Evolutionary conservation across 2,329 filamentous ascomycete species (phyloP).

Genomic region (Sarocladiaceae sp.): DNA sequence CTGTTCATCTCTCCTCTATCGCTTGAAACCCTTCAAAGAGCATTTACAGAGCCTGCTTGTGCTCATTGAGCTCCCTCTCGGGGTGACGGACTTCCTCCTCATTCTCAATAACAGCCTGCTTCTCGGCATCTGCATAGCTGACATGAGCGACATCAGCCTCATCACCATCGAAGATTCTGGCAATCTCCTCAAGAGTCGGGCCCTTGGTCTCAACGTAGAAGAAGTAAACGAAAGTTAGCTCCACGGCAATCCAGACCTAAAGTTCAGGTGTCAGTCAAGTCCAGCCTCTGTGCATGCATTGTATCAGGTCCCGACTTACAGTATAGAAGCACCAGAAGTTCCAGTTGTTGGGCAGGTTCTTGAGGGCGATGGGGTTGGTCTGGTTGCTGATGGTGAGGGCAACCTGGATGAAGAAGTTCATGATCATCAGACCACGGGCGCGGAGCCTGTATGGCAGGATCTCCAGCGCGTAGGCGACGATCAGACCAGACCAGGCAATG

Average conservation of each 20-base stretch:
- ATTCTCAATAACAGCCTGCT: slow-evolving; percentile 6
- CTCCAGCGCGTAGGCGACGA: slow-evolving; percentile 11
- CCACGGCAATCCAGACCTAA: slow-evolving; percentile 23
- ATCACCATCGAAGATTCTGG: slow-evolving; percentile 5
- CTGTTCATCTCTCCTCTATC: too few species aligned
- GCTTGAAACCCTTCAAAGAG: too few species aligned
- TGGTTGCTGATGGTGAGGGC: slow-evolving; percentile 30
- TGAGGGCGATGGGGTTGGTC: slow-evolving; percentile 37
- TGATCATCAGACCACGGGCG: slow-evolving; percentile 16
- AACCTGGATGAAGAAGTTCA: slow-evolving; percentile 16
- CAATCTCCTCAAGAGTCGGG: slow-evolving; percentile 44
- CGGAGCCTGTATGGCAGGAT: slow-evolving; percentile 13
- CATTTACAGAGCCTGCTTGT: background rate
- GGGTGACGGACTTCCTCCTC: background rate
- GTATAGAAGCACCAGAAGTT: slow-evolving; percentile 39
- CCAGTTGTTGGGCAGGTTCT: slow-evolving; percentile 28
- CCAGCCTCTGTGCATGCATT: background rate
- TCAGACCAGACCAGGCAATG: slow-evolving; percentile 12
- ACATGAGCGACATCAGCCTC: slow-evolving; percentile 1
- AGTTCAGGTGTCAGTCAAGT: background rate
- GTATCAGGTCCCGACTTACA: background rate
- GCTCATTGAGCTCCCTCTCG: too few species aligned
- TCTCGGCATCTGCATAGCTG: background rate
- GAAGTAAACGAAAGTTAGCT: slow-evolving; percentile 32
- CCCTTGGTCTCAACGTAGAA: slow-evolving; percentile 42